Conservation (phyloP, 75 land plant genomes). For the Gnetum montanum region DNA sequence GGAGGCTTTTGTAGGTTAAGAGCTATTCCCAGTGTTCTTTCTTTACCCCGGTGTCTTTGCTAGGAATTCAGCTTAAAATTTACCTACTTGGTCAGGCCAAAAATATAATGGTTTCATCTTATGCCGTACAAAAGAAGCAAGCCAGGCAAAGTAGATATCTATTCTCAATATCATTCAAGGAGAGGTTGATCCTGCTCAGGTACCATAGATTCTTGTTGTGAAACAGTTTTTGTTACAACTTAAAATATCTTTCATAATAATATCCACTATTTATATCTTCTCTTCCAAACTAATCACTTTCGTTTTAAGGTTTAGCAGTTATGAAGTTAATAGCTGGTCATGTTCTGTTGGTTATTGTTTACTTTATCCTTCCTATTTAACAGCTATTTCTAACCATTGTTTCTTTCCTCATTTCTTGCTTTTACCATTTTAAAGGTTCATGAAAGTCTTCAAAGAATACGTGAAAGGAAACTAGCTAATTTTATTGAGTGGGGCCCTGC, state of each 20-base stretch:
- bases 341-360: not conserved
- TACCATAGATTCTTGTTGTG: no score
- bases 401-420: no score
- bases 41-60: not conserved
- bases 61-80: not conserved
- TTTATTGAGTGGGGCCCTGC: slow-evolving; percentile 99
- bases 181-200: slow-evolving; percentile 99
- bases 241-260: no score
- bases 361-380: not conserved
- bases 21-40: not conserved
- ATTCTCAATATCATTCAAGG: slow-evolving; percentile 97
- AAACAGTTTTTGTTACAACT: no score
- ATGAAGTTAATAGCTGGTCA: not conserved
- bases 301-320: no score
- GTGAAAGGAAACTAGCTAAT: slow-evolving; percentile 98
- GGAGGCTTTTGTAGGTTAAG: slow-evolving; percentile 87
- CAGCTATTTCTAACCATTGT: no score
- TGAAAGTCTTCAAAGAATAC: slow-evolving; percentile 95
- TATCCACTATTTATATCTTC: no score
- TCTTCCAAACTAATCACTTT: no score
- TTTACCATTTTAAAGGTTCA: slow-evolving; percentile 71
- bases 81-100: slow-evolving; percentile 52
- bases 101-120: slow-evolving; percentile 98
- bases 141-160: slow-evolving; percentile 97
- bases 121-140: slow-evolving; percentile 99